These are phyloP conservation scores for Trichophaea hybrida DNA, from an alignment of 2,329 filamentous ascomycete genomes.

Conservation along the genomic window DNA sequence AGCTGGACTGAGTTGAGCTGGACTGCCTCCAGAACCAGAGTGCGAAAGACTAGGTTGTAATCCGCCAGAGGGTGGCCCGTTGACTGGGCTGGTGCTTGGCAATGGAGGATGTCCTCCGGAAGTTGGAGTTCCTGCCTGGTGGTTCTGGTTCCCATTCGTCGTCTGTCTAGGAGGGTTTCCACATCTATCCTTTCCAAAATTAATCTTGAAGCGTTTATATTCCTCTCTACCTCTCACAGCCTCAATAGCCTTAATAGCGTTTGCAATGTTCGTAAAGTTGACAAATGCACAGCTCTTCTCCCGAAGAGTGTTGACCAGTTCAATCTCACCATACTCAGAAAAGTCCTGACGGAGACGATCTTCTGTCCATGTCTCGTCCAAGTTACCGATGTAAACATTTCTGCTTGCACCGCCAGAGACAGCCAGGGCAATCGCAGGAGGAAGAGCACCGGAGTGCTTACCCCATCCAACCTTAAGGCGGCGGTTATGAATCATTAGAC, in stretches of 20 bases:
- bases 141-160: slow-evolving; percentile 20
- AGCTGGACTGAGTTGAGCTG: slow-evolving; percentile 20
- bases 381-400: slow-evolving; percentile 94
- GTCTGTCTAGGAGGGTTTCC: slow-evolving; percentile 83
- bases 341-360: slow-evolving; percentile 93
- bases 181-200: slow-evolving; percentile 97
- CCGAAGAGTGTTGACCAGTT: slow-evolving; percentile 86
- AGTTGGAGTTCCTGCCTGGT: slow-evolving; percentile 28
- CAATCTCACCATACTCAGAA: slow-evolving; percentile 92
- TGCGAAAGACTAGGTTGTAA: slow-evolving; percentile 31
- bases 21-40: slow-evolving; percentile 21
- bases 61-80: slow-evolving; percentile 22
- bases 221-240: slow-evolving; percentile 88
- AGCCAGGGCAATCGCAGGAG: slow-evolving; percentile 85
- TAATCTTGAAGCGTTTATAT: slow-evolving; percentile 98
- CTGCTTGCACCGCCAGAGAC: slow-evolving; percentile 95
- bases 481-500: slow-evolving; percentile 97
- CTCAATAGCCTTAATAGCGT: slow-evolving; percentile 98
- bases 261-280: slow-evolving; percentile 99
- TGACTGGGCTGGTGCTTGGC: slow-evolving; percentile 24
- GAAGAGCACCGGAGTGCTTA: slow-evolving; percentile 92
- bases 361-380: slow-evolving; percentile 95
- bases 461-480: slow-evolving; percentile 98
- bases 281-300: slow-evolving; percentile 99
- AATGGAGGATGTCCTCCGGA: slow-evolving; percentile 27